A percentile compares a stretch with the other conserved stretches of the same genome.
phyloP scores from a whole-genome alignment of 140 eudicot genomes.

The Oenanthe javanica region DNA sequence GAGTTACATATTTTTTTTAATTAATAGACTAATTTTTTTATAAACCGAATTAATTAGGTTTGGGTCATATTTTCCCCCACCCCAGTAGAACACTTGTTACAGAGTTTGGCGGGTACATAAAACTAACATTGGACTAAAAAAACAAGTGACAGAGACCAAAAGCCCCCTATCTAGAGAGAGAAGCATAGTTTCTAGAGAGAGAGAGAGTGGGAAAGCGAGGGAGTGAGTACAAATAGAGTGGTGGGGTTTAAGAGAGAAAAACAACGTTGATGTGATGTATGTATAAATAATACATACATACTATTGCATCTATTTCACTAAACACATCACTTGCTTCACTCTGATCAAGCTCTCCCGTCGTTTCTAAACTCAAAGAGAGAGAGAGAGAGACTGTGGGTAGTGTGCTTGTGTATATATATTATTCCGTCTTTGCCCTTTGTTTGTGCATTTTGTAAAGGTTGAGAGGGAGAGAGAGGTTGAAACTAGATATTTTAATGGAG shows the following conservation, averaged over 20 bases:
- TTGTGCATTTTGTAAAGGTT: not conserved
- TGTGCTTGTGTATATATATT: not conserved
- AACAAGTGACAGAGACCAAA: slow-evolving; percentile 6
- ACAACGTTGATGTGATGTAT: not conserved
- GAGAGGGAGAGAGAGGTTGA: not conserved
- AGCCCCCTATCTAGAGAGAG: slow-evolving; percentile 2
- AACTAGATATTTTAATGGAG: slow-evolving; percentile 39
- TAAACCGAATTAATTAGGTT: no score
- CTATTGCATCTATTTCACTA: not conserved
- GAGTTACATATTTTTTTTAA: no score
- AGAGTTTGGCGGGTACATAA: slow-evolving; percentile 39
- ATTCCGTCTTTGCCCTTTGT: slow-evolving; percentile 12
- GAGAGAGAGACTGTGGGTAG: not conserved
- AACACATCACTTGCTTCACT: not conserved
- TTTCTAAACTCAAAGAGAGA: not conserved
- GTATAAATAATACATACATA: not conserved
- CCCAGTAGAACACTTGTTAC: no score
- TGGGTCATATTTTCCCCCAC: no score
- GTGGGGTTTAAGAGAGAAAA: not conserved
- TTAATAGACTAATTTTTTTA: no score
- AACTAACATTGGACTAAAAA: slow-evolving; percentile 14
- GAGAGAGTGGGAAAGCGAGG: not conserved
- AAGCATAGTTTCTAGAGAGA: not conserved
- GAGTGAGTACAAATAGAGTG: not conserved
- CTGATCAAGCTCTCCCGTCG: slow-evolving; percentile 15